Percentiles rank a stretch among this genome's conserved stretches.
Conservation (phyloP, 1,284 basidiomycete species). For the Pseudozyma thailandica region DNA sequence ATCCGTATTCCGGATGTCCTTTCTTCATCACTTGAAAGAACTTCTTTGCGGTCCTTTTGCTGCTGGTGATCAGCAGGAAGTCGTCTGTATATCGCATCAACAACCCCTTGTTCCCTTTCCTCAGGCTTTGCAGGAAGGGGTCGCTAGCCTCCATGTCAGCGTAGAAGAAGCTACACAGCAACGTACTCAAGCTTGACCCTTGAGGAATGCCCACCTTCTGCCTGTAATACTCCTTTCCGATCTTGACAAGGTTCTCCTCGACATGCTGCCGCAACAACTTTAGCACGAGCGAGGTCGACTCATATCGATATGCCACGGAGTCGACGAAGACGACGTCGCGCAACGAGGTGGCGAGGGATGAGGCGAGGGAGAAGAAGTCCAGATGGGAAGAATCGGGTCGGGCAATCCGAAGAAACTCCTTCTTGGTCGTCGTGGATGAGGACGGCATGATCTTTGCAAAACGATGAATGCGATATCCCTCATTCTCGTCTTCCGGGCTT, state of each 20-base stretch:
- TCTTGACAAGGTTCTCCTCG: constrained; percentile 82
- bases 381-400: constrained; percentile 75
- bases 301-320: constrained; percentile 77
- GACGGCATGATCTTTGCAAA: constrained; percentile 52
- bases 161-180: constrained; percentile 85
- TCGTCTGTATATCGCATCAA: constrained; percentile 87
- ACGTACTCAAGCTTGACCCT: constrained; percentile 86
- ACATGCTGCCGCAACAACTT: constrained; percentile 87
- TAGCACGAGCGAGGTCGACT: constrained; percentile 75
- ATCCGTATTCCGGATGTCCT: constrained; percentile 84
- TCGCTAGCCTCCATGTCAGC: constrained; percentile 81
- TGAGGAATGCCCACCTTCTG: constrained; percentile 94
- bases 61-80: constrained; percentile 87
- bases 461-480: constrained; percentile 59
- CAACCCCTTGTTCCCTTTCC: constrained; percentile 59
- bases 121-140: constrained; percentile 73
- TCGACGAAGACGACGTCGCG: constrained; percentile 87
- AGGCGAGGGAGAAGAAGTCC: constrained; percentile 75
- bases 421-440: constrained; percentile 4
- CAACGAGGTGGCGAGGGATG: constrained; percentile 72
- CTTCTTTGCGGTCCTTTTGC: constrained; percentile 73
- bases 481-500: constrained; percentile 5
- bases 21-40: constrained; percentile 84
- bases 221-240: constrained; percentile 78
- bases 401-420: constrained; percentile 45